A percentile compares a stretch with the other conserved stretches of the same genome.
Evolutionary conservation across 805 yeast species (phyloP).

Genomic region (Brettanomyces nanus): DNA sequence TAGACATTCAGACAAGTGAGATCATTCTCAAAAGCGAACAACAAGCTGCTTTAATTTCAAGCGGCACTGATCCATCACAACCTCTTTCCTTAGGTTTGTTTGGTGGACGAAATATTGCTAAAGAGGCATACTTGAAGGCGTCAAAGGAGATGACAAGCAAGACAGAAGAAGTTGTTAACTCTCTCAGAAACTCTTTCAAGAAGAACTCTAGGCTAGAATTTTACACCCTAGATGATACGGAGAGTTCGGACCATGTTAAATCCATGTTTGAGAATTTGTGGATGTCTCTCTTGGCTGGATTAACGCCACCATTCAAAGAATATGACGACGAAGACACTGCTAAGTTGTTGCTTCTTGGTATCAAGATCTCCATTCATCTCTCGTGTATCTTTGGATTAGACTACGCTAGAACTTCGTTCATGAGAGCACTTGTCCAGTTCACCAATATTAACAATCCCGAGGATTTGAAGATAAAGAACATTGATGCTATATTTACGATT

Average conservation of each 20-base stretch:
- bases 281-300: conserved; percentile 95
- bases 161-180: conserved; percentile 75
- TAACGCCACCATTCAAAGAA: conserved; percentile 90
- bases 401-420: conserved; percentile 80
- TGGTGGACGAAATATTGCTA: conserved; percentile 57
- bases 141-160: conserved; percentile 86
- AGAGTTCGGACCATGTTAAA: conserved; percentile 65
- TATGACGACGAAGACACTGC: conserved; percentile 69
- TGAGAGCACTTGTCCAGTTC: conserved; percentile 84
- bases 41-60: conserved; percentile 78
- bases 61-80: conserved; percentile 34
- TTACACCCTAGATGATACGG: conserved; percentile 56
- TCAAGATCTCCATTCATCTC: conserved; percentile 72
- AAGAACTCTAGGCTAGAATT: conserved; percentile 42
- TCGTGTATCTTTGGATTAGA: conserved; percentile 78
- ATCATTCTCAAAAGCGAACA: conserved; percentile 90
- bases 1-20: conserved; percentile 77
- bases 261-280: conserved; percentile 91
- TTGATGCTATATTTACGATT: conserved; percentile 68
- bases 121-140: conserved; percentile 87
- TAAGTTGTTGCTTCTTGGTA: conserved; percentile 71
- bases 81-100: conserved; percentile 36
- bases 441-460: conserved; percentile 71
- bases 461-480: conserved; percentile 71
- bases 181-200: conserved; percentile 43